phyloP scores from a whole-genome alignment of 257 asterid species.

The Verbena officinalis region DNA sequence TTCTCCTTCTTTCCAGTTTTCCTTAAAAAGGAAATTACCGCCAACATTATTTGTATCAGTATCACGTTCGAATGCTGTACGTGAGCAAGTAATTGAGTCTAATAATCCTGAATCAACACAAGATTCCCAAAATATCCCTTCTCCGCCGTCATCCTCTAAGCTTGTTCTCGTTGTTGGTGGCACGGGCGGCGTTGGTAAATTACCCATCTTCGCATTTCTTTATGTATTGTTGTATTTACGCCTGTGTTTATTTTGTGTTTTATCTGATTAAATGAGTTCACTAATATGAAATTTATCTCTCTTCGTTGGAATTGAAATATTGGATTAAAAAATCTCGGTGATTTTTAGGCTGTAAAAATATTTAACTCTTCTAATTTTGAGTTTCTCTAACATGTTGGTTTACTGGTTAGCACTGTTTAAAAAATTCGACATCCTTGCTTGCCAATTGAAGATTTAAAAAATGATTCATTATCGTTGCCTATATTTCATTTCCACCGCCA shows the following conservation, averaged over 20 bases:
- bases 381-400: neutral
- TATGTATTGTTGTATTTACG: neutral
- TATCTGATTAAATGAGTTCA: neutral
- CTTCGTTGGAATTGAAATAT: neutral
- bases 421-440: too few species aligned
- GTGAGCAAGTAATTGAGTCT: conserved; percentile 35
- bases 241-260: neutral
- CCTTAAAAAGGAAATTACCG: conserved; percentile 22
- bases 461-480: too few species aligned
- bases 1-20: conserved; percentile 27
- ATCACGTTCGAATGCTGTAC: conserved; percentile 39
- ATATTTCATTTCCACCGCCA: too few species aligned
- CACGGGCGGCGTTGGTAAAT: conserved; percentile 95
- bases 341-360: neutral
- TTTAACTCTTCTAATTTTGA: neutral
- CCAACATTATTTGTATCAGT: conserved; percentile 32
- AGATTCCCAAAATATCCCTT: conserved; percentile 28
- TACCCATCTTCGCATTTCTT: neutral
- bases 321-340: neutral
- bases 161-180: conserved; percentile 93
- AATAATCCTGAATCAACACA: conserved; percentile 32
- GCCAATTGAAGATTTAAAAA: too few species aligned
- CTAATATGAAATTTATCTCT: neutral
- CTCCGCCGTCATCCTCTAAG: conserved; percentile 53
- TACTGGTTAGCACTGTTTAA: neutral